Evolutionary conservation across 169 alveolate genomes (phyloP).

Genomic region (Fabrea salina): DNA sequence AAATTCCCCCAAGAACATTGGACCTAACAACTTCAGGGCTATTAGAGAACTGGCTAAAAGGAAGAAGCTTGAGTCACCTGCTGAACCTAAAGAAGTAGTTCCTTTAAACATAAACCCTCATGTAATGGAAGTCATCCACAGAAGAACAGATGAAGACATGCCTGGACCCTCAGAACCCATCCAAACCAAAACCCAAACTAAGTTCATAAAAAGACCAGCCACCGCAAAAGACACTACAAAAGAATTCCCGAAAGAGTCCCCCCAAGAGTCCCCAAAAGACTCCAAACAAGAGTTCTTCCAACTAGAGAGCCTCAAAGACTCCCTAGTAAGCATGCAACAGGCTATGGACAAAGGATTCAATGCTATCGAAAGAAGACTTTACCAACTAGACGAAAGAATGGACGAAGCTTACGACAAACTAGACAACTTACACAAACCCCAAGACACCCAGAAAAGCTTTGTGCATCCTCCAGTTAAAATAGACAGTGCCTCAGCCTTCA

Average conservation of each 20-base stretch:
- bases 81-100: constrained; percentile 3
- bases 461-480: constrained; percentile 12
- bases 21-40: constrained; percentile 23
- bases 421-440: neutral
- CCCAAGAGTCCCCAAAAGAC: neutral
- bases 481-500: neutral
- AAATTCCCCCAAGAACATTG: neutral
- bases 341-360: constrained; percentile 18
- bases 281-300: neutral
- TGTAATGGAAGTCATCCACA: constrained; percentile 15
- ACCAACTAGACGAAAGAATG: constrained; percentile 3
- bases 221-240: neutral
- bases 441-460: constrained; percentile 1
- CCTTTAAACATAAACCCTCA: no score
- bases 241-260: neutral
- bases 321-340: neutral
- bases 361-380: neutral
- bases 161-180: no score
- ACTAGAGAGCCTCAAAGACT: neutral
- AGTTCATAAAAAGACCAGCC: no score
- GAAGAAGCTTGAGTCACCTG: neutral
- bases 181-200: no score
- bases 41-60: constrained; percentile 18
- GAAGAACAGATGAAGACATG: neutral
- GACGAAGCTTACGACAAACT: constrained; percentile 19